Base-by-base conservation (phyloP, 805 yeast genomes). In the Diddensiella transvaalensis region DNA sequence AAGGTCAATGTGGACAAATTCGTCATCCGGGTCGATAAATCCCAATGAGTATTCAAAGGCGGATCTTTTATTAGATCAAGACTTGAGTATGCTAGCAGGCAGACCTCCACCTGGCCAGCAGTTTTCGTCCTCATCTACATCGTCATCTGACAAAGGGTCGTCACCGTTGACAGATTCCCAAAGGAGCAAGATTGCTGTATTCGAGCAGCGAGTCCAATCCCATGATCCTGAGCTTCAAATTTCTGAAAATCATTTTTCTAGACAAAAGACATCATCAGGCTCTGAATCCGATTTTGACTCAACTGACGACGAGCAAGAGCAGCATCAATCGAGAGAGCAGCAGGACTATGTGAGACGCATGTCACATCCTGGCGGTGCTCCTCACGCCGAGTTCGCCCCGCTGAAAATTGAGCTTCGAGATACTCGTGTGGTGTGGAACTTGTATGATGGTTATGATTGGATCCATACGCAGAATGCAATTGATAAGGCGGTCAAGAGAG, bases 381-480 rank as follows among this genome's bases (percentile, higher is more conserved):
- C 15, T 35, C 38, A 35, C 21, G 21, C 38, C 15, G 38, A 35
- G 8, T 10, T 11, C n/a, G 33, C 42, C 3, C 3, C 46, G 15
- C 39, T 48, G 22, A 32, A 21, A 15, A 6, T 44, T 2, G 41
- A 38, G 8, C 35, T 48, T 11, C 21, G 22, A 24, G 48, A 43
- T 8, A 26, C 40, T n/a, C 38, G 44, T 13, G 42, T 63, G 2
- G 49, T 58, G 6, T 70, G 71, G 70, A 61, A 67, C 48, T 66
- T 91, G 17, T 82, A 77, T 62, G 99, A 93, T 68, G 99, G 99
- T 0, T 93, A 83, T 61, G 98, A 93, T 58, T 89, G 97, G 95
- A 77, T 76, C 47, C 78, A 79, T 38, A 88, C 98, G 0, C 74
- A 95, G 49, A 72, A 71, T 21, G 72, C 82, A 0, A 82, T 93